Evolutionary conservation across 768 basidiomycete species (phyloP).

Genomic region (Myochromella boudieri): DNA sequence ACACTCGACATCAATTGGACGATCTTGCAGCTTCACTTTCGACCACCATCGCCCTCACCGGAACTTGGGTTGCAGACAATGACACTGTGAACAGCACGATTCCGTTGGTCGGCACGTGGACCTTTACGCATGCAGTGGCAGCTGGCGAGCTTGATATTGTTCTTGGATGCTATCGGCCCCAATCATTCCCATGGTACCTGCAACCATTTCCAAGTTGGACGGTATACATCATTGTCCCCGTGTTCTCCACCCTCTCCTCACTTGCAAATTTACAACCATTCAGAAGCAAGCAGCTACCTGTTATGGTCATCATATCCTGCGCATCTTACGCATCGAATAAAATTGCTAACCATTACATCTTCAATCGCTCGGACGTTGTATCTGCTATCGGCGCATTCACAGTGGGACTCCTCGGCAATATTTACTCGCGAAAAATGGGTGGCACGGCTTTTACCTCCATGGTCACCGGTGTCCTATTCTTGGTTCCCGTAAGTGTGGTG

Average conservation of each 20-base stretch:
- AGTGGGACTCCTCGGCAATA: conserved; percentile 74
- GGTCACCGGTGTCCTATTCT: conserved; percentile 86
- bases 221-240: conserved; percentile 71
- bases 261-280: conserved; percentile 79
- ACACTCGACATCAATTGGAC: conserved; percentile 51
- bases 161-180: conserved; percentile 71
- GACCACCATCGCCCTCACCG: conserved; percentile 52
- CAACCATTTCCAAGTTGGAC: conserved; percentile 82
- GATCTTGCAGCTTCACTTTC: conserved; percentile 51
- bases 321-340: conserved; percentile 78
- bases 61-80: conserved; percentile 68
- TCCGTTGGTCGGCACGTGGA: conserved; percentile 61
- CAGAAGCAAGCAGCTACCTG: conserved; percentile 65
- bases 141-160: conserved; percentile 46
- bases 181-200: conserved; percentile 71
- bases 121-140: conserved; percentile 57
- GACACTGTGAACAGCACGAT: conserved; percentile 38
- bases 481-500: conserved; percentile 70
- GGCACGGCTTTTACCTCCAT: conserved; percentile 90
- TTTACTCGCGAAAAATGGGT: conserved; percentile 79
- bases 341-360: conserved; percentile 81
- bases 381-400: conserved; percentile 86
- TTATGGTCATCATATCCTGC: conserved; percentile 87
- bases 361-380: conserved; percentile 81
- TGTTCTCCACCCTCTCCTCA: conserved; percentile 71